phyloP scores from a whole-genome alignment of 176 grass and related monocot genomes.

The Juncus effusus region DNA sequence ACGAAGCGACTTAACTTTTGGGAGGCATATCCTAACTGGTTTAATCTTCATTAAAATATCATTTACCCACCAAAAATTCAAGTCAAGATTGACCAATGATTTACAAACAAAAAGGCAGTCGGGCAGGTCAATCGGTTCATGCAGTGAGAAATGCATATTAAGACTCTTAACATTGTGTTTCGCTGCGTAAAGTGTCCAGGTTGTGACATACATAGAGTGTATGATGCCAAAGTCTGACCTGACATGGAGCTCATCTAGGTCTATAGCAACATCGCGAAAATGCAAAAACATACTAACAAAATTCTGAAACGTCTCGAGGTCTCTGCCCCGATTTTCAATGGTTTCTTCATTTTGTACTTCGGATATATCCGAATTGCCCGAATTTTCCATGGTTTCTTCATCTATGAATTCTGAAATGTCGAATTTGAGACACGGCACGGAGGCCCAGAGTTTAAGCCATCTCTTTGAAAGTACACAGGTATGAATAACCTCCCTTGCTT shows the following conservation, averaged over 20 bases:
- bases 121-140: neutral
- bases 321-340: too few relatives aligned
- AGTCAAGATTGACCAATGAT: neutral
- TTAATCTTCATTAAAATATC: neutral
- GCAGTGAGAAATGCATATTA: neutral
- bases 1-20: neutral
- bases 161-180: neutral
- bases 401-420: neutral
- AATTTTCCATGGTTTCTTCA: neutral
- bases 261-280: neutral
- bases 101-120: neutral
- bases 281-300: neutral
- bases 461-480: slow-evolving; percentile 2
- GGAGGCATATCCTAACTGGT: neutral
- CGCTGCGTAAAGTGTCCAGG: neutral
- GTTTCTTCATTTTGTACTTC: too few relatives aligned
- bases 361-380: neutral
- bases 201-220: neutral
- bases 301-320: neutral
- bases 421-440: neutral
- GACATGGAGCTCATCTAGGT: neutral
- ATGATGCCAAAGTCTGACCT: neutral
- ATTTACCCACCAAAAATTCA: too few relatives aligned
- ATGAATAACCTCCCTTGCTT: neutral
- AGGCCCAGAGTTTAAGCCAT: neutral